Percentiles rank a stretch among this genome's conserved stretches.
phyloP scores from a whole-genome alignment of 1,139 yeast species.

The Pichia terricola region DNA sequence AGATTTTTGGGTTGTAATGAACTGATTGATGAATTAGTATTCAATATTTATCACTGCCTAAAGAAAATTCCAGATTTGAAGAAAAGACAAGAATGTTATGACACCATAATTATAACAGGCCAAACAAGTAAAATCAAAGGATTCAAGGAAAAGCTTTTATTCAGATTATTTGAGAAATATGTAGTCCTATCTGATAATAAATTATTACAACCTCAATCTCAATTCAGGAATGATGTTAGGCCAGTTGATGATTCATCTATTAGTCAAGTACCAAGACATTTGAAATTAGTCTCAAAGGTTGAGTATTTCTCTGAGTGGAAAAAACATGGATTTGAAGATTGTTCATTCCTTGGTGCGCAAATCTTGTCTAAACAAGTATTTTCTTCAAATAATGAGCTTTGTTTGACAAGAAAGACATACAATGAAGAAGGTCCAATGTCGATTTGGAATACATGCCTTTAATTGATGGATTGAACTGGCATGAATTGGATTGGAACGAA shows the following conservation, averaged over 20 bases:
- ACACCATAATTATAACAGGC: conserved; percentile 73
- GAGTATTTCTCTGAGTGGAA: conserved; percentile 97
- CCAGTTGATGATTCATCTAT: conserved; percentile 19
- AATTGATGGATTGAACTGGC: neutral
- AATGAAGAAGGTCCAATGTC: conserved; percentile 73
- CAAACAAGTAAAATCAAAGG: conserved; percentile 69
- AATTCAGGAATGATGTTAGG: conserved; percentile 24
- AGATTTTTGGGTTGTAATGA: conserved; percentile 70
- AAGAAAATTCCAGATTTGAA: conserved; percentile 52
- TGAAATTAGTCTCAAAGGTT: conserved; percentile 63
- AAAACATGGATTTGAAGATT: conserved; percentile 67
- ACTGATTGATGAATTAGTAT: conserved; percentile 46
- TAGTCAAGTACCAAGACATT: conserved; percentile 66
- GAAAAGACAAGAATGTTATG: conserved; percentile 80
- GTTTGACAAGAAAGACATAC: conserved; percentile 63
- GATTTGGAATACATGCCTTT: conserved; percentile 36
- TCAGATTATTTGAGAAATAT: conserved; percentile 44
- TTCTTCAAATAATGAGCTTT: conserved; percentile 50
- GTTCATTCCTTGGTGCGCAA: conserved; percentile 75
- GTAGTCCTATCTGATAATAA: conserved; percentile 35
- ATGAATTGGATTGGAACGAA: neutral
- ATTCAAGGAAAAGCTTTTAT: conserved; percentile 59
- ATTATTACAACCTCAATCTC: conserved; percentile 17
- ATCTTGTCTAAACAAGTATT: conserved; percentile 82
- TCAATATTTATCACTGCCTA: conserved; percentile 45